Conservation (phyloP, 345 rosid species). For the Fremontodendron californicum region DNA sequence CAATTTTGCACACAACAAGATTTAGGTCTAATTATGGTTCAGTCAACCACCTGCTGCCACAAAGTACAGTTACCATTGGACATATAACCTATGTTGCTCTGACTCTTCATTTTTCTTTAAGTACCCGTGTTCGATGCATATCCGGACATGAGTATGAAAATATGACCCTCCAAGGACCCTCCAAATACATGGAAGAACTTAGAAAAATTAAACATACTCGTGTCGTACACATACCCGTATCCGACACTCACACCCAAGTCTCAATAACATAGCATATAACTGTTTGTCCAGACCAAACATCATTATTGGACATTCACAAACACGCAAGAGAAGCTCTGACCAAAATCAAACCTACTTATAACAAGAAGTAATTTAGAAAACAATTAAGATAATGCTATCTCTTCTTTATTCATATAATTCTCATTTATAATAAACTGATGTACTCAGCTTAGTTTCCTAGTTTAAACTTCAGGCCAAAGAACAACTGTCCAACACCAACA, state of each 20-base stretch:
- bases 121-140: no score
- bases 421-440: neutral
- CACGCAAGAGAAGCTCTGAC: neutral
- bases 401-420: neutral
- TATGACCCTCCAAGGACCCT: no score
- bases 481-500: neutral
- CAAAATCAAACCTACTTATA: neutral
- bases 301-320: neutral
- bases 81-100: no score
- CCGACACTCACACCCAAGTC: no score
- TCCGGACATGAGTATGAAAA: no score
- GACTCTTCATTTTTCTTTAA: no score
- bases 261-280: no score
- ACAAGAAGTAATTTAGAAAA: neutral
- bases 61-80: conserved; percentile 6
- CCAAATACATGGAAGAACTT: no score
- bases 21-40: neutral
- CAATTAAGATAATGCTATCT: neutral
- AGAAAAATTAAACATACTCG: no score
- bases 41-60: neutral
- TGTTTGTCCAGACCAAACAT: neutral
- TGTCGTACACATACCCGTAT: no score
- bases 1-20: conserved; percentile 15
- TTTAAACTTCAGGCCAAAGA: neutral
- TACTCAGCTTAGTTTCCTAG: neutral